Evolutionary conservation across 2,329 filamentous ascomycete species (phyloP).

Genomic region (Drechslerella stenobrocha): DNA sequence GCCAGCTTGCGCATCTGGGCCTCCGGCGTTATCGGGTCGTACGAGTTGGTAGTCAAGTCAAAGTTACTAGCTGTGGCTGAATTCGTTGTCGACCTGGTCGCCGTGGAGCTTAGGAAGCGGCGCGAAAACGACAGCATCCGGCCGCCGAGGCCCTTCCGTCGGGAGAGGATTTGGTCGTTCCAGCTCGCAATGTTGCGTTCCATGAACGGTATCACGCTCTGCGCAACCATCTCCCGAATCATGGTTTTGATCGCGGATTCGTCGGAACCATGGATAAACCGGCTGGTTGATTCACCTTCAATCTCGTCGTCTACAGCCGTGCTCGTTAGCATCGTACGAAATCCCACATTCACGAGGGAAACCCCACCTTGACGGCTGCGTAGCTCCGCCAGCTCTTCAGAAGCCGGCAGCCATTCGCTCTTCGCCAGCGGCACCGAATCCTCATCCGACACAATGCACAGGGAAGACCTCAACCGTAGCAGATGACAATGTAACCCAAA

Average conservation of each 20-base stretch:
- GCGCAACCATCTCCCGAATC: constrained; percentile 89
- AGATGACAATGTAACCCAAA: constrained; percentile 95
- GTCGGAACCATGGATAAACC: constrained; percentile 90
- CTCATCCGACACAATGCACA: constrained; percentile 86
- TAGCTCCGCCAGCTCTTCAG: constrained; percentile 79
- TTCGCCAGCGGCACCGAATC: constrained; percentile 80
- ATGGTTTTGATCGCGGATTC: constrained; percentile 84
- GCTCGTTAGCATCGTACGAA: no score
- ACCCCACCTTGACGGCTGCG: constrained; percentile 56
- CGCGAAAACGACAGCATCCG: constrained; percentile 94
- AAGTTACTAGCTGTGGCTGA: constrained; percentile 68
- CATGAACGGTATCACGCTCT: constrained; percentile 95
- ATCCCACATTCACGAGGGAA: no score
- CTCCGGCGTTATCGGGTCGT: constrained; percentile 79
- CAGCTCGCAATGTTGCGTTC: constrained; percentile 85
- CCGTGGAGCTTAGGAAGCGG: constrained; percentile 76
- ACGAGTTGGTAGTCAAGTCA: constrained; percentile 75
- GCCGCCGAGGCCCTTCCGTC: constrained; percentile 82
- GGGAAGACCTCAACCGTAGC: constrained; percentile 77
- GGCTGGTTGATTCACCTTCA: constrained; percentile 70
- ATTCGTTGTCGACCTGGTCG: constrained; percentile 63
- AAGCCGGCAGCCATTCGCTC: constrained; percentile 85
- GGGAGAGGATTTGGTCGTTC: constrained; percentile 96
- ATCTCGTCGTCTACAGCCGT: constrained; percentile 65
- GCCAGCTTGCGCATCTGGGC: constrained; percentile 89